Percentiles rank a stretch among this genome's conserved stretches.
Evolutionary conservation across 2,329 filamentous ascomycete species (phyloP).

Genomic region (Orbilia oligospora): DNA sequence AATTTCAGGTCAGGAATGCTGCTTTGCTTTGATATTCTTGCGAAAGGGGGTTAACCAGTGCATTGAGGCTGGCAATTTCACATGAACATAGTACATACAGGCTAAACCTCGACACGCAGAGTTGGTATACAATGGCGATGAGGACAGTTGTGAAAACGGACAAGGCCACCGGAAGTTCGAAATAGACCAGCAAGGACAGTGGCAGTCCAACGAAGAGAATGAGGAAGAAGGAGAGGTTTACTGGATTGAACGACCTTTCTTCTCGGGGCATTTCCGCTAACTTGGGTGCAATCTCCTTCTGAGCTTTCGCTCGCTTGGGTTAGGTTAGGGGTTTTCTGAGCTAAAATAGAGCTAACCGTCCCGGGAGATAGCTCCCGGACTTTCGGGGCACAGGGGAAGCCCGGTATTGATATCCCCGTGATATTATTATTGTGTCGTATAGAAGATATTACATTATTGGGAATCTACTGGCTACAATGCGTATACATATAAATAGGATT

Average conservation of each 20-base stretch:
- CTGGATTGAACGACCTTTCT: conserved; percentile 38
- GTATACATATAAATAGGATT: too few relatives aligned
- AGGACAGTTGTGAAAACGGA: conserved; percentile 12
- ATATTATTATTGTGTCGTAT: too few relatives aligned
- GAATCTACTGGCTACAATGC: too few relatives aligned
- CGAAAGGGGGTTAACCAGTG: conserved; percentile 31
- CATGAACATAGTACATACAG: conserved; percentile 30
- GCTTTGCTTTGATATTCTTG: conserved; percentile 4
- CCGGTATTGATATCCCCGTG: too few relatives aligned
- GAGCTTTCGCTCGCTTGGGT: conserved; percentile 18
- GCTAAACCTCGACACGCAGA: conserved; percentile 32
- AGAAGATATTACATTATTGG: too few relatives aligned
- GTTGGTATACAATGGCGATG: conserved; percentile 25
- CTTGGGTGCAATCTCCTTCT: conserved; percentile 27
- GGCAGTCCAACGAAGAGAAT: conserved; percentile 34
- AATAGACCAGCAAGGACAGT: conserved; percentile 34
- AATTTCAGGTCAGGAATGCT: conserved; percentile 22
- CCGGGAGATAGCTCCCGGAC: conserved; percentile 2
- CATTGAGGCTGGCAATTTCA: background rate
- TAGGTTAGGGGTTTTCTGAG: conserved; percentile 9
- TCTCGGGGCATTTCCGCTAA: conserved; percentile 32
- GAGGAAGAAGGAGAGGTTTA: conserved; percentile 33
- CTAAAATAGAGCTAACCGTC: conserved; percentile 10
- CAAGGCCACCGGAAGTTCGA: conserved; percentile 29
- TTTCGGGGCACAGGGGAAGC: background rate